These are phyloP conservation scores for Brassica napus DNA, from an alignment of 345 rosid genomes.

Conservation along the genomic window Da-Ae NC_063435.1:6687501-6688000, in stretches of 20 bases:
- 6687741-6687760: neutral
- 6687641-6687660: conserved; percentile 3
- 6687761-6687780: neutral
- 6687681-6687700: neutral
- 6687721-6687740: neutral
- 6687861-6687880: neutral
- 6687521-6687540: conserved; percentile 23
- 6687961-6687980: neutral
- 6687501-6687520: conserved; percentile 31
- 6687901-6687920: neutral
- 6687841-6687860: neutral
- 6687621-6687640: conserved; percentile 15
- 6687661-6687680: neutral
- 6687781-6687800: neutral
- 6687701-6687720: neutral
- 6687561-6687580: conserved; percentile 17
- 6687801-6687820: neutral
- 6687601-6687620: neutral
- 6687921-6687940: neutral
- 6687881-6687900: neutral
- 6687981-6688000: neutral
- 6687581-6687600: conserved; percentile 32
- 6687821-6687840: neutral
- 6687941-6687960: neutral
- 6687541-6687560: conserved; percentile 32